Percentiles rank a stretch among this genome's conserved stretches.
Evolutionary conservation across 768 basidiomycete genomes (phyloP).

Genomic region (Podaxis carcinomalis): DNA sequence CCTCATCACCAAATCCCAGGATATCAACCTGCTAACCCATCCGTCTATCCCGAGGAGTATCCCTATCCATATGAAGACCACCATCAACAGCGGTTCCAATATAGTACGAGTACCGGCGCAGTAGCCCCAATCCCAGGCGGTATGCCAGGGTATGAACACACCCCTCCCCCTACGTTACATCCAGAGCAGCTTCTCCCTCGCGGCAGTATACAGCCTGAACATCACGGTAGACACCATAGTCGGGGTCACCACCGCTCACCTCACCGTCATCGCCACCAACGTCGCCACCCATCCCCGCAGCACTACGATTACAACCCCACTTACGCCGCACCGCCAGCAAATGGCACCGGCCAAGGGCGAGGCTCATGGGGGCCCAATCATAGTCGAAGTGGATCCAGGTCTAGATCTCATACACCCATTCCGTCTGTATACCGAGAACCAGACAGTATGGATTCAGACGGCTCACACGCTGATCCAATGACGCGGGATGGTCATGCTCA

Average conservation of each 20-base stretch:
- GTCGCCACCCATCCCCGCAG: background rate
- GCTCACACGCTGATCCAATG: constrained; percentile 2
- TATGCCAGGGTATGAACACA: background rate
- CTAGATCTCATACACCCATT: constrained; percentile 28
- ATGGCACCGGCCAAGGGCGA: background rate
- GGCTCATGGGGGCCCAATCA: constrained; percentile 4
- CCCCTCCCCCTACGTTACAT: background rate
- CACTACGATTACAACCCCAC: constrained; percentile 1
- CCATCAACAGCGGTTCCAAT: constrained; percentile 9
- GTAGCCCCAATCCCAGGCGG: background rate
- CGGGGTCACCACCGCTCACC: background rate
- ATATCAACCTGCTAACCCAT: background rate
- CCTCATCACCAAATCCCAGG: background rate
- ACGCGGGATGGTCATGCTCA: background rate
- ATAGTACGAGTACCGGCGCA: background rate
- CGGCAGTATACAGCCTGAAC: background rate
- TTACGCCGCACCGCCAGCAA: constrained; percentile 2
- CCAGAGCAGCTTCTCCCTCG: background rate
- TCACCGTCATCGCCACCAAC: constrained; percentile 6
- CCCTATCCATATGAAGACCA: constrained; percentile 8
- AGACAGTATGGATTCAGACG: constrained; percentile 8
- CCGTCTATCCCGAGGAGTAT: constrained; percentile 5
- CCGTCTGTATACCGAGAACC: constrained; percentile 31
- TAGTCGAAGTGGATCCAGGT: constrained; percentile 11
- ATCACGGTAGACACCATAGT: background rate